Evolutionary conservation across 2,329 filamentous ascomycete genomes (phyloP).

Genomic region (Diaporthe helianthi): DNA sequence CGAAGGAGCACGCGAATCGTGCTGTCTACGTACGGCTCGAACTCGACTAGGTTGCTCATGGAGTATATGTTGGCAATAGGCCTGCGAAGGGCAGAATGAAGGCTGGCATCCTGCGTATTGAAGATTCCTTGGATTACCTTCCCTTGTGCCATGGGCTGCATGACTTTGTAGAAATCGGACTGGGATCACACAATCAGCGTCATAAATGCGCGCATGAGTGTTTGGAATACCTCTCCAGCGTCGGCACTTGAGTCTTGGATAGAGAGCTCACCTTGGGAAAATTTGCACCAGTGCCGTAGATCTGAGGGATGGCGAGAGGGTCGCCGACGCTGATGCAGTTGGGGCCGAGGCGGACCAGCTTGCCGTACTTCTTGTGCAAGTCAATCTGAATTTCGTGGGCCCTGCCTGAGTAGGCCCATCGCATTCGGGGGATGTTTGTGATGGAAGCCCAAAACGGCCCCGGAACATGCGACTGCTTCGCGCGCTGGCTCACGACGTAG

Average conservation of each 20-base stretch:
- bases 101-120: conserved; percentile 37
- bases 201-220: too few species aligned
- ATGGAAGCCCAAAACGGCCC: neutral
- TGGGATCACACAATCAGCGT: neutral
- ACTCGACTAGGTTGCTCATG: conserved; percentile 38
- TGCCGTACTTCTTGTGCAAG: conserved; percentile 33
- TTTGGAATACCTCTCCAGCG: too few species aligned
- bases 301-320: conserved; percentile 31
- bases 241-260: neutral
- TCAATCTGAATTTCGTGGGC: conserved; percentile 29
- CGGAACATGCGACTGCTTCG: conserved; percentile 4
- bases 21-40: conserved; percentile 39
- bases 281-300: conserved; percentile 29
- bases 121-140: conserved; percentile 37
- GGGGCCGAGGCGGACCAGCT: conserved; percentile 34
- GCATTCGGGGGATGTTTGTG: neutral
- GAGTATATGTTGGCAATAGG: conserved; percentile 38
- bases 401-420: neutral
- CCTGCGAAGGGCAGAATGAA: conserved; percentile 37
- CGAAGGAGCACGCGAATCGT: conserved; percentile 40
- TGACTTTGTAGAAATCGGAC: conserved; percentile 38
- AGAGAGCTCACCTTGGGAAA: conserved; percentile 30
- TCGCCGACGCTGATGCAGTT: conserved; percentile 33
- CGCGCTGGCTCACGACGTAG: neutral
- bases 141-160: conserved; percentile 37